Base-by-base conservation (phyloP, 2,329 filamentous ascomycete species). In the Paraphaeosphaeria minitans region DNA sequence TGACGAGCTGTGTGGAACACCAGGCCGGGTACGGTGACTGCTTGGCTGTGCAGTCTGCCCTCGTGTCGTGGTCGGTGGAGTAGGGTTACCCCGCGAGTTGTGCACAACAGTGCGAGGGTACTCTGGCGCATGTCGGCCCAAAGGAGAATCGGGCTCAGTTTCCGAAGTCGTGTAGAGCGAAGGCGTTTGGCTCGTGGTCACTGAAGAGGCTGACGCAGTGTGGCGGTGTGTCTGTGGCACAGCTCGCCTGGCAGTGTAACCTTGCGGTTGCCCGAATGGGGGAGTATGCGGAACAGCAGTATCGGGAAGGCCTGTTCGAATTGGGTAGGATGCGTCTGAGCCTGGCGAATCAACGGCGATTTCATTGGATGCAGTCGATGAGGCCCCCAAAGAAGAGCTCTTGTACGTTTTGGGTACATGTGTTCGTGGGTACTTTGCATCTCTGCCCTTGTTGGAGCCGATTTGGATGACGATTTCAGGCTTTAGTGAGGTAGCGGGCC, bases 261-360 rank as follows among this genome's bases (percentile, higher is more conserved):
- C 61, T n/a, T 59, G 57, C 43, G 65, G 48, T 7, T 65, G 63
- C 19, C 58, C 56, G 35, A 65, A 68, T 9, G 51, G 39, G 6
- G 62, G 29, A 31, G 59, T 31, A 3, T 68, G 64, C 35, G 67
- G 62, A 41, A 71, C 45, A 16, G 67, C 53, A 41, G 67, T 61
- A 12, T 76, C 73, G n/a, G 72, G 69, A 16, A 66, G 71, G 4
- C 74, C 74, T 24, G 74, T 76, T 7, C 68, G 67, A 13, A 74
- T 53, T 4, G 66, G 66, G 52, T 69, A 70, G 5, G 72, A 74
- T 14, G 65, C 68, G 42, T 75, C 71, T 0, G 72, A 75, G 35
- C 65, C 68, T 27, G 66, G 65, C 8, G 70, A 74, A 2, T 76
- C 71, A 24, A 72, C 43, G 19, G 64, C 65, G 2, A 61, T 53